phyloP scores from a whole-genome alignment of 106 monocot species.

The Hemerocallis citrina region DNA sequence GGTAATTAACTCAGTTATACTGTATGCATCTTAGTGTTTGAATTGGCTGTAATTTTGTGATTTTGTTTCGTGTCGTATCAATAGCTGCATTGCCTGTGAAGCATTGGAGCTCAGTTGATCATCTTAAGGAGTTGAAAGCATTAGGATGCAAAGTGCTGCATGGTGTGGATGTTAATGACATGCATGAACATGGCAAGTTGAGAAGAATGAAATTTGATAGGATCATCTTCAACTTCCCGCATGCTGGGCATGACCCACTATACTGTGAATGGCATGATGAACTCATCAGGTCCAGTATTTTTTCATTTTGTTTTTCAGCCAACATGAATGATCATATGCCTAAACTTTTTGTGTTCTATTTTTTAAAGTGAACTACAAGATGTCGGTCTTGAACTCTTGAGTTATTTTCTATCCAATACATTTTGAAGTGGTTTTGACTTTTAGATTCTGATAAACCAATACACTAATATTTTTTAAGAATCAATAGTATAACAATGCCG shows the following conservation, averaged over 20 bases:
- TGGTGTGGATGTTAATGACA: constrained; percentile 14
- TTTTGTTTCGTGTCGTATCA: neutral
- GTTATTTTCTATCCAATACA: too few relatives aligned
- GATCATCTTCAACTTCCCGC: constrained; percentile 65
- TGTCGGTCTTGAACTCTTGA: too few relatives aligned
- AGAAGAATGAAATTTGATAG: constrained; percentile 37
- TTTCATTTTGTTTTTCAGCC: too few relatives aligned
- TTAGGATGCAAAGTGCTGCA: constrained; percentile 12
- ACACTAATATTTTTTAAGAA: too few relatives aligned
- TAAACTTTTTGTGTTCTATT: neutral
- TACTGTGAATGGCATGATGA: neutral
- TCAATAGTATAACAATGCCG: too few relatives aligned
- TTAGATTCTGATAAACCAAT: too few relatives aligned
- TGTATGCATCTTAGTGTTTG: neutral
- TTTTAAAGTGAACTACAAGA: neutral
- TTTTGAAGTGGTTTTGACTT: too few relatives aligned
- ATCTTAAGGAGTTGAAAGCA: constrained; percentile 1
- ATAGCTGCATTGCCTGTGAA: constrained; percentile 1
- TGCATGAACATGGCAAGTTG: constrained; percentile 14
- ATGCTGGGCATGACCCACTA: constrained; percentile 20
- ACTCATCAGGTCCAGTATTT: constrained; percentile 9
- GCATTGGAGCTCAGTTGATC: neutral
- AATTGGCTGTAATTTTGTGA: neutral
- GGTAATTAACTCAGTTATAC: too few relatives aligned
- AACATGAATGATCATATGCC: neutral